Percentiles rank a stretch among this genome's conserved stretches.
Evolutionary conservation across 495 filamentous ascomycete species (phyloP).

Genomic region (Penicillium desertorum): DNA sequence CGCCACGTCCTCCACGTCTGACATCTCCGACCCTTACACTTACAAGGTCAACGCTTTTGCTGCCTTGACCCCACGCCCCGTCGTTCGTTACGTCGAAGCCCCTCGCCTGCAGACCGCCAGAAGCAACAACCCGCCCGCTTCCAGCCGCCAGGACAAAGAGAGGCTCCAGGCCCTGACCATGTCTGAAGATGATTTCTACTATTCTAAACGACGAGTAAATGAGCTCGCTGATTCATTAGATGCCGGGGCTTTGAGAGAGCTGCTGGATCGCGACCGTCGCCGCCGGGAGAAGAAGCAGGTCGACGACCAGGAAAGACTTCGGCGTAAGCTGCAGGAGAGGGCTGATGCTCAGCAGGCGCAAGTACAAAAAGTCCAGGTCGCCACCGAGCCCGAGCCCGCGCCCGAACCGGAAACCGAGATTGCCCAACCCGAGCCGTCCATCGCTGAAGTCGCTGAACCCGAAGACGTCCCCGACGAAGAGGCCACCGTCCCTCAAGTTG

Average conservation of each 20-base stretch:
- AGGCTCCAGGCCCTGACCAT: slow-evolving; percentile 46
- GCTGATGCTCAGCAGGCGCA: slow-evolving; percentile 63
- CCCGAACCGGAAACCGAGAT: slow-evolving; percentile 4
- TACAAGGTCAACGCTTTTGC: slow-evolving; percentile 75
- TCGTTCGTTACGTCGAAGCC: slow-evolving; percentile 68
- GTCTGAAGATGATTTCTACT: slow-evolving; percentile 61
- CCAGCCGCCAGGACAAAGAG: slow-evolving; percentile 38
- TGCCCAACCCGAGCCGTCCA: slow-evolving; percentile 4
- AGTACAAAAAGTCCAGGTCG: slow-evolving; percentile 32
- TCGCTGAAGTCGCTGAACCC: slow-evolving; percentile 5
- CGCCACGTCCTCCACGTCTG: slow-evolving; percentile 69
- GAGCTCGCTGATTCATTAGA: slow-evolving; percentile 78
- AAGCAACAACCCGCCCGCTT: slow-evolving; percentile 39
- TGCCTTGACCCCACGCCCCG: slow-evolving; percentile 75
- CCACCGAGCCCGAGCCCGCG: slow-evolving; percentile 5
- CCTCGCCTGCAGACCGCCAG: slow-evolving; percentile 48
- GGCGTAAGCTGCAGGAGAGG: slow-evolving; percentile 64
- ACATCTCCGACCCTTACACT: slow-evolving; percentile 64
- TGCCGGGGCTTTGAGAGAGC: slow-evolving; percentile 72
- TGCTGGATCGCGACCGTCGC: slow-evolving; percentile 82
- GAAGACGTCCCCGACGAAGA: neutral
- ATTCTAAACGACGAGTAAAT: slow-evolving; percentile 69
- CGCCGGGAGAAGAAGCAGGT: slow-evolving; percentile 71
- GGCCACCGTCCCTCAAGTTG: neutral
- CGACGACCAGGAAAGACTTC: slow-evolving; percentile 67